phyloP scores from a whole-genome alignment of 306 rosid genomes.

The Leucaena leucocephala region DNA sequence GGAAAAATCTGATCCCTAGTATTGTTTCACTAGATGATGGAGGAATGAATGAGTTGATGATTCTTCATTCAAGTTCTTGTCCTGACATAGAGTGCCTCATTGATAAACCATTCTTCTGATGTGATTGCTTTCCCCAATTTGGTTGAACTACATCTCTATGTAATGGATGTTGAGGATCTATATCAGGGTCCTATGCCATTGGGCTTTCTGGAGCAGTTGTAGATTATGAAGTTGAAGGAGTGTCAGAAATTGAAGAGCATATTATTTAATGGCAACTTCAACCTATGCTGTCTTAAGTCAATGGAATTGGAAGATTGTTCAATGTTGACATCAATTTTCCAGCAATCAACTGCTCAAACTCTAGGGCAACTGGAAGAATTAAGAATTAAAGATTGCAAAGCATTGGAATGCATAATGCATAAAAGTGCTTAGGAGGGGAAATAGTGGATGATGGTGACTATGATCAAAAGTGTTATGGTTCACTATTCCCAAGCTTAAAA shows the following conservation, averaged over 20 bases:
- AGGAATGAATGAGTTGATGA: not conserved
- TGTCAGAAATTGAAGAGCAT: no score
- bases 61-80: not conserved
- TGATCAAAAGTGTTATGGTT: not conserved
- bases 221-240: no score
- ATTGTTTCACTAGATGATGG: not conserved
- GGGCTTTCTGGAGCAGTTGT: no score
- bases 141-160: not conserved
- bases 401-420: not conserved
- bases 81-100: not conserved
- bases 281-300: not conserved
- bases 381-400: not conserved
- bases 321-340: not conserved
- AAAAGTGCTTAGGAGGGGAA: not conserved
- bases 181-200: no score
- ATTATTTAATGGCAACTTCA: not conserved
- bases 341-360: not conserved
- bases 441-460: not conserved
- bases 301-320: not conserved
- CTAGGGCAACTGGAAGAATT: constrained; percentile 15
- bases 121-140: constrained; percentile 22
- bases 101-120: not conserved
- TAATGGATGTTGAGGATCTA: no score
- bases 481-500: constrained; percentile 14
- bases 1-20: not conserved